Evolutionary conservation across 352 stramenopile genomes (phyloP).

Genomic region (Achlya hypogyna): DNA sequence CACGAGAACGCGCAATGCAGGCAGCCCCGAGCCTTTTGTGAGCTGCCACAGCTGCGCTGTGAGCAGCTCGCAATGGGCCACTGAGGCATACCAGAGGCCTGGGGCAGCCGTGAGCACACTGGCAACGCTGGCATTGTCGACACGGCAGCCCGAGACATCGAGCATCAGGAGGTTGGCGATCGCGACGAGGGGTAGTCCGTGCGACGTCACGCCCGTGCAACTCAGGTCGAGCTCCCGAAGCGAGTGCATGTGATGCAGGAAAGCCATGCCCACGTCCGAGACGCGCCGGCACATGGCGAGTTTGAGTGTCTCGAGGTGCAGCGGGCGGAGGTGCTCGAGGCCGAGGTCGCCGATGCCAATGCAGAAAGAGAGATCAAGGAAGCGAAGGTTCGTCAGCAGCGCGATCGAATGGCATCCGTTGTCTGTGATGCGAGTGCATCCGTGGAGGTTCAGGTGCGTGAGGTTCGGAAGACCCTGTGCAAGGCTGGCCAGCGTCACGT

Average conservation of each 20-base stretch:
- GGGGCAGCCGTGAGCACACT: background rate
- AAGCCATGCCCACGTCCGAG: background rate
- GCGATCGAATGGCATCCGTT: background rate
- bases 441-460: constrained; percentile 17
- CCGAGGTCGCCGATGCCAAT: background rate
- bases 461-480: background rate
- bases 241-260: background rate
- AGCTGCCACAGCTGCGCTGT: background rate
- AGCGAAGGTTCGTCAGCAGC: background rate
- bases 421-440: constrained; percentile 5
- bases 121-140: background rate
- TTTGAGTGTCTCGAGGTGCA: background rate
- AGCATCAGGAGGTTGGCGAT: background rate
- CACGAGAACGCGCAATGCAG: background rate
- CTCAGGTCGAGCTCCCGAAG: constrained; percentile 1
- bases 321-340: background rate
- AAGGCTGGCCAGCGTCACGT: background rate
- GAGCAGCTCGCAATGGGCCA: constrained; percentile 6
- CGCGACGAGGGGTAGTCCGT: background rate
- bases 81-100: background rate
- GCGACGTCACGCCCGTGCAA: background rate
- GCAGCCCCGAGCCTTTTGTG: background rate
- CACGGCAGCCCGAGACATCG: background rate
- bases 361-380: constrained; percentile 14
- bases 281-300: constrained; percentile 1